Evolutionary conservation across 2,329 filamentous ascomycete genomes (phyloP), one percentile per base, ranked within the genome.

Genomic region (Neopestalotiopsis rosae): DNA sequence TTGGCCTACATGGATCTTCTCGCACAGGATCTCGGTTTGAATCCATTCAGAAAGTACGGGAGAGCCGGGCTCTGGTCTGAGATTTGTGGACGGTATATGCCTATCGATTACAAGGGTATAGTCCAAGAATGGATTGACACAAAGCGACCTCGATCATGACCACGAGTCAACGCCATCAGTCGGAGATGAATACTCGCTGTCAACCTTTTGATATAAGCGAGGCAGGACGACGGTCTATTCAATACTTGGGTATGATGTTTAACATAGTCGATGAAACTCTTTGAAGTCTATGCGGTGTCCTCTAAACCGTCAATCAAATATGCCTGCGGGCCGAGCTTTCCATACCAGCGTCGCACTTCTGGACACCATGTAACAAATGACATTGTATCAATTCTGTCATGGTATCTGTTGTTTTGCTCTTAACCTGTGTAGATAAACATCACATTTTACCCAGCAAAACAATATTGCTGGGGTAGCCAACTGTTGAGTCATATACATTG

Each of bases 1-100:
- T 71, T 91, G 61, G 87, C 88, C 10, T 92, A 90, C 70, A 75
- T 89, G 45, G 89, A 91, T 77, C 72, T 86, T 72, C 77, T 91
- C 74, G 71, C 90, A 68, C 77, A 78, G n/a, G 89, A 91, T 77
- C 70, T 91, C 69, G 87, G 85, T 0, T 73, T 90, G 70, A 77
- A 80, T 17, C 76, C 72, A 17, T 76, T 78, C 67, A 75, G 83
- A 66, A 85, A 85, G 73, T 28, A 28, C 30, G 17, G 10, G 30
- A 14, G 6, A 70, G 71, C 14, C 17, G 57, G 57, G 28, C 10
- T 59, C 9, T 59, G 12, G 57, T 17, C 24, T n/a, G 57, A 59
- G 57, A 59, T 59, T 14, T 59, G 9, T 59, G 24, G 17, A 6
- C 57, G 57, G 17, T 59, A 59, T 9, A 59, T 34, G 30, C 57